phyloP scores from a whole-genome alignment of 495 filamentous ascomycete genomes.

The Penicillium lividum region DNA sequence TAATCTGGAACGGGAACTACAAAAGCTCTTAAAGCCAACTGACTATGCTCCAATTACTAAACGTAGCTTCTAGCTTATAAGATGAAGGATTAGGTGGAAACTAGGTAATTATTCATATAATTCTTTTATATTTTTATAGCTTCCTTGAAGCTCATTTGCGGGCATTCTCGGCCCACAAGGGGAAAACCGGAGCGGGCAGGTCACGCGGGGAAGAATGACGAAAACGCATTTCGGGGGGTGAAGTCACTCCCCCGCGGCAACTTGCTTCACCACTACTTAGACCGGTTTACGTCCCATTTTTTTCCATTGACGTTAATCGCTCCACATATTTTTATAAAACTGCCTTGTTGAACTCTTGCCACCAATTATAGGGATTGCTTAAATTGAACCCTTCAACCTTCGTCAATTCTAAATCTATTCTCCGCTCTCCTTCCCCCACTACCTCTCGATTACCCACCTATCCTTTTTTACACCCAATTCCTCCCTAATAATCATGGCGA shows the following conservation, averaged over 20 bases:
- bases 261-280: slow-evolving; percentile 16
- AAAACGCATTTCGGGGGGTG: slow-evolving; percentile 19
- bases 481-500: slow-evolving; percentile 34
- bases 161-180: slow-evolving; percentile 9
- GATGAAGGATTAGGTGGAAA: not conserved
- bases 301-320: slow-evolving; percentile 14
- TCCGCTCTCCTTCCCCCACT: not conserved
- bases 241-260: slow-evolving; percentile 17
- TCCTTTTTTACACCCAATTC: not conserved
- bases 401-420: not conserved
- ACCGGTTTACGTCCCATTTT: slow-evolving; percentile 19
- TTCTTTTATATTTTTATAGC: not conserved
- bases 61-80: not conserved
- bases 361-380: slow-evolving; percentile 1
- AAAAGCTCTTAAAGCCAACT: not conserved
- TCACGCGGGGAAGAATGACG: slow-evolving; percentile 29
- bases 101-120: not conserved
- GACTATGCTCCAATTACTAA: not conserved
- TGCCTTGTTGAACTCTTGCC: slow-evolving; percentile 1
- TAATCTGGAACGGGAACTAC: not conserved
- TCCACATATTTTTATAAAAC: not conserved
- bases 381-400: not conserved
- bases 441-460: not conserved
- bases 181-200: slow-evolving; percentile 23
- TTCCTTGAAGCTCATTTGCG: not conserved